phyloP scores from a whole-genome alignment of 78 protist species.

The Guillardia theta region DNA sequence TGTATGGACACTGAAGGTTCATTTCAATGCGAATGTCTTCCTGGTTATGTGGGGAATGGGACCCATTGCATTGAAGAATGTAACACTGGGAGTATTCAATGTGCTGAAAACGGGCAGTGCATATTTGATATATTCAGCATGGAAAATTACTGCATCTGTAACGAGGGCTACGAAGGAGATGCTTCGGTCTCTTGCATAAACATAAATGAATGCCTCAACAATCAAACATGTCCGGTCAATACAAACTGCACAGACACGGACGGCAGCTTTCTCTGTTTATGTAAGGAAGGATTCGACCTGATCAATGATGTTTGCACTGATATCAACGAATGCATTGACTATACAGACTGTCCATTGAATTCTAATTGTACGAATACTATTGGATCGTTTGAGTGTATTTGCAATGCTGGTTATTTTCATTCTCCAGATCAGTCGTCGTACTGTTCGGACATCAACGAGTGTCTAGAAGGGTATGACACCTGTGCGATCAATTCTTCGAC shows the following conservation, averaged over 20 bases:
- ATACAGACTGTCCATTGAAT: not conserved
- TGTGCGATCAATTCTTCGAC: not conserved
- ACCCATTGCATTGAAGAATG: not conserved
- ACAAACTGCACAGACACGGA: not conserved
- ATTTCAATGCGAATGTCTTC: not conserved
- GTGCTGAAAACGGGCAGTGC: not conserved
- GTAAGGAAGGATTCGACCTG: not conserved
- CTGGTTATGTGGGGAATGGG: not conserved
- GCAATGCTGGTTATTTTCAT: not conserved
- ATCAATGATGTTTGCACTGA: not conserved
- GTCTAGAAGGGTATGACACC: not conserved
- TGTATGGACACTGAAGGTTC: not conserved
- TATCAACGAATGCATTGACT: not conserved
- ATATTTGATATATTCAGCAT: too few relatives aligned
- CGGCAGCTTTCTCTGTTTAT: not conserved
- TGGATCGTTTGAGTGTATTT: not conserved
- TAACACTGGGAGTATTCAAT: not conserved
- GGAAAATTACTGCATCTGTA: constrained; percentile 7
- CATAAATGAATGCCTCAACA: constrained; percentile 27
- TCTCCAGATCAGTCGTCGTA: too few relatives aligned
- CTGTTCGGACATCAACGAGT: not conserved
- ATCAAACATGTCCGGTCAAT: too few relatives aligned
- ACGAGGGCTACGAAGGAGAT: not conserved
- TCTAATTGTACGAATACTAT: not conserved
- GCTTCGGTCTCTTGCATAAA: not conserved